A percentile compares a stretch with the other conserved stretches of the same genome.
Evolutionary conservation across 2,329 filamentous ascomycete species (phyloP).

Genomic region (Nectriaceae sp.): DNA sequence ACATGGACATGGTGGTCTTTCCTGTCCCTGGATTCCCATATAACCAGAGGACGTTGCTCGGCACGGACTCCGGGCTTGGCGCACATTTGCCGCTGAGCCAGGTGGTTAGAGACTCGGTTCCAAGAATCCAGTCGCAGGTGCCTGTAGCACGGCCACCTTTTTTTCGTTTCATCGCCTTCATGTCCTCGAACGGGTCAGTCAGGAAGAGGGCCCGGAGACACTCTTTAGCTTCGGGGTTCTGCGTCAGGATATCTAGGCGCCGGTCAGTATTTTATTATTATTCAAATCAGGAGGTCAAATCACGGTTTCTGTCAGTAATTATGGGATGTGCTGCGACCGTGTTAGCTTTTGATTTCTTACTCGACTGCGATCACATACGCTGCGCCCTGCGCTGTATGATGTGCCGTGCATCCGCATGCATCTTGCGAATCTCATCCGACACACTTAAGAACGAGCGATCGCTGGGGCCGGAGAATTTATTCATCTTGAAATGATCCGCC

Average conservation of each 20-base stretch:
- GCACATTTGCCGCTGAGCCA: slow-evolving; percentile 13
- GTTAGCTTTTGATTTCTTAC: background rate
- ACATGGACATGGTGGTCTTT: slow-evolving; percentile 25
- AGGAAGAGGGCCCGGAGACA: slow-evolving; percentile 20
- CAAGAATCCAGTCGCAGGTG: slow-evolving; percentile 24
- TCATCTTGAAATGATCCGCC: slow-evolving; percentile 9
- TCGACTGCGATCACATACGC: background rate
- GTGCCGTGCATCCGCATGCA: background rate
- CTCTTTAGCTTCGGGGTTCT: slow-evolving; percentile 9
- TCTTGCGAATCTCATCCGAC: background rate
- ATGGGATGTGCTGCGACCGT: background rate
- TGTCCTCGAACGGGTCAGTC: slow-evolving; percentile 22
- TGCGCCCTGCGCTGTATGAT: background rate
- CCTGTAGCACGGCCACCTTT: slow-evolving; percentile 17
- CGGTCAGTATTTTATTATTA: too few relatives aligned
- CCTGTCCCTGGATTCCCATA: slow-evolving; percentile 24
- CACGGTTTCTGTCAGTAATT: slow-evolving; percentile 5
- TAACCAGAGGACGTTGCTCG: slow-evolving; percentile 18
- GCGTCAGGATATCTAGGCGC: background rate
- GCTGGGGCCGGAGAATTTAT: slow-evolving; percentile 9
- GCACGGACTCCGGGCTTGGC: background rate
- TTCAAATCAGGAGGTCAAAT: background rate
- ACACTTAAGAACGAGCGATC: slow-evolving; percentile 1
- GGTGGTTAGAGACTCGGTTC: slow-evolving; percentile 13
- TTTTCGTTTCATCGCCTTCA: slow-evolving; percentile 20